phyloP scores from a whole-genome alignment of 2,329 filamentous ascomycete species.

The Tympanopsis confertula region DNA sequence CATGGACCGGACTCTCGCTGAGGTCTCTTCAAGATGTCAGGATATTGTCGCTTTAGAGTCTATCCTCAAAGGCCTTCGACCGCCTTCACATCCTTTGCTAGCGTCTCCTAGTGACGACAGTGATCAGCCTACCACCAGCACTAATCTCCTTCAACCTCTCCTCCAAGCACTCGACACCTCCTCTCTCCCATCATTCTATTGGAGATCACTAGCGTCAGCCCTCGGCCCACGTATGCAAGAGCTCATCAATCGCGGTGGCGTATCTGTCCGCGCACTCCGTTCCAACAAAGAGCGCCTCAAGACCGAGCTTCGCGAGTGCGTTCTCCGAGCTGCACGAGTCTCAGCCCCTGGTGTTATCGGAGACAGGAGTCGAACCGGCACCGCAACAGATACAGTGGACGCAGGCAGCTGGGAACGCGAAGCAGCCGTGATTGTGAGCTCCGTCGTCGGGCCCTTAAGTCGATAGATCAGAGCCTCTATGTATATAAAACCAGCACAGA shows the following conservation, averaged over 20 bases:
- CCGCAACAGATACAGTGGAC: constrained; percentile 16
- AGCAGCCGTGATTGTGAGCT: constrained; percentile 54
- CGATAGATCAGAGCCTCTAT: not conserved
- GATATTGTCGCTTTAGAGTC: constrained; percentile 51
- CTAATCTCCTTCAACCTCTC: constrained; percentile 41
- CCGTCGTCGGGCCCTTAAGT: constrained; percentile 29
- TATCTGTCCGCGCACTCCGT: constrained; percentile 44
- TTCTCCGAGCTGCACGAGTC: constrained; percentile 43
- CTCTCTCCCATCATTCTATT: constrained; percentile 54
- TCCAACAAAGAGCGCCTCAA: constrained; percentile 44
- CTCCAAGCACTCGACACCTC: constrained; percentile 45
- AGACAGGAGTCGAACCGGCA: not conserved
- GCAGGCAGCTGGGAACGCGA: constrained; percentile 50
- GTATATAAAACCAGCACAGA: too few species aligned
- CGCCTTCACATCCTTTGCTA: not conserved
- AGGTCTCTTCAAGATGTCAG: constrained; percentile 50
- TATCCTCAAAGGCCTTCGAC: constrained; percentile 34
- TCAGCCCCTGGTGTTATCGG: constrained; percentile 16
- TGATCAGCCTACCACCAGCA: constrained; percentile 24
- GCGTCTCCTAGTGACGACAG: not conserved
- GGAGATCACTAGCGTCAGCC: constrained; percentile 49
- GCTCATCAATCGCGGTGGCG: constrained; percentile 44
- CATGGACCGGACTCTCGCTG: constrained; percentile 45
- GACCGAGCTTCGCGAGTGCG: constrained; percentile 45
- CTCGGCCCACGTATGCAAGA: constrained; percentile 44